phyloP scores from a whole-genome alignment of 768 basidiomycete species.

The Strobilomyces echinocephalus region DNA sequence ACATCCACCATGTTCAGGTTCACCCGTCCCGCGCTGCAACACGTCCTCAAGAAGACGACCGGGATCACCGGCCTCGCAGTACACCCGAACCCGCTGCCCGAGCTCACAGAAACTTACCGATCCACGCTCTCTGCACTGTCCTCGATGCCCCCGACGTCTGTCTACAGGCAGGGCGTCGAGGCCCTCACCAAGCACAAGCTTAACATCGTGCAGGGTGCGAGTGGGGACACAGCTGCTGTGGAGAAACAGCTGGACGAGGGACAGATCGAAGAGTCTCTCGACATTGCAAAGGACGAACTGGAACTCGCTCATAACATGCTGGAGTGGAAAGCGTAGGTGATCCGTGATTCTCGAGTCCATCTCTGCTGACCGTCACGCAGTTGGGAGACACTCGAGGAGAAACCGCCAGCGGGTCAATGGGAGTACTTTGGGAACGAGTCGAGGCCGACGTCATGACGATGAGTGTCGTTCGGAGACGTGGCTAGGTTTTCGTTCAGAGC shows the following conservation, averaged over 20 bases:
- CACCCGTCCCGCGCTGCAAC: constrained; percentile 66
- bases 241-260: constrained; percentile 80
- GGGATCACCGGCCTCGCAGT: constrained; percentile 81
- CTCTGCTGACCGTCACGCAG: constrained; percentile 35
- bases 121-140: constrained; percentile 67
- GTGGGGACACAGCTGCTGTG: constrained; percentile 58
- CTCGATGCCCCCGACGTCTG: constrained; percentile 72
- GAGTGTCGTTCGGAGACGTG: not conserved
- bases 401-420: constrained; percentile 82
- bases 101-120: constrained; percentile 69
- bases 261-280: constrained; percentile 81
- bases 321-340: constrained; percentile 93
- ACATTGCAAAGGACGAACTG: constrained; percentile 80
- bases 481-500: constrained; percentile 1
- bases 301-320: constrained; percentile 73
- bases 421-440: constrained; percentile 65
- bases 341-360: not conserved
- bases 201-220: constrained; percentile 61
- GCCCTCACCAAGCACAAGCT: constrained; percentile 80
- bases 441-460: constrained; percentile 33
- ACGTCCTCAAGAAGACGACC: constrained; percentile 69
- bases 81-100: constrained; percentile 80
- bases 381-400: constrained; percentile 86
- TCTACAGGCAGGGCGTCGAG: constrained; percentile 87
- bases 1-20: constrained; percentile 62